Conservation (phyloP, 192 early-diverging fungal species). For the Podila minutissima region DNA sequence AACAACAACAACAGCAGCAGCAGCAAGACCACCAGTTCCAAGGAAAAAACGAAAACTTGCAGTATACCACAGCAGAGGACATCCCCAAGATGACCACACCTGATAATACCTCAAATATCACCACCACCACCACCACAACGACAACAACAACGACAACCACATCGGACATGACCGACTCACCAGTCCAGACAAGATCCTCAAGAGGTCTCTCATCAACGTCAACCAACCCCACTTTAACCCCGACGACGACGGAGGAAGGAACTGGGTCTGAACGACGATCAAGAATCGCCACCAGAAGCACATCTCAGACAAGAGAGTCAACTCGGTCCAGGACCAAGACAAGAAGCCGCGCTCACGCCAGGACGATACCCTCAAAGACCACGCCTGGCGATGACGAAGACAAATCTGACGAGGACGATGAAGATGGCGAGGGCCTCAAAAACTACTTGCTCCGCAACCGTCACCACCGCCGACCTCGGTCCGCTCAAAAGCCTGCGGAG, state of each 20-base stretch:
- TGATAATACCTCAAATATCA: not conserved
- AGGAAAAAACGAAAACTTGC: conserved; percentile 14
- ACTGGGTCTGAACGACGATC: conserved; percentile 21
- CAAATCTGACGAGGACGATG: conserved; percentile 29
- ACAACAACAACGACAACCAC: conserved; percentile 9
- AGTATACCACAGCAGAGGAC: conserved; percentile 26
- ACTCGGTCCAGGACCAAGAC: conserved; percentile 20
- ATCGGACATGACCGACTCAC: conserved; percentile 18
- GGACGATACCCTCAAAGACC: conserved; percentile 26
- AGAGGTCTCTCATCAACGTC: conserved; percentile 1
- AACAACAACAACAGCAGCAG: conserved; percentile 23
- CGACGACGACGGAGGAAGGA: conserved; percentile 27
- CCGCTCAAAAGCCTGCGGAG: conserved; percentile 16
- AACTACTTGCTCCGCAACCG: conserved; percentile 38
- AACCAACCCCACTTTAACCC: conserved; percentile 8
- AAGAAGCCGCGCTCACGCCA: conserved; percentile 25
- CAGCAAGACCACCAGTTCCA: not conserved
- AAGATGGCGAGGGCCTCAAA: conserved; percentile 23
- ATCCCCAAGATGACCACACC: not conserved
- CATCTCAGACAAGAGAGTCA: conserved; percentile 34
- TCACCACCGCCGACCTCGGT: conserved; percentile 31
- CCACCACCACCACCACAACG: not conserved
- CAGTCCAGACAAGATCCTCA: conserved; percentile 40
- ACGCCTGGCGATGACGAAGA: conserved; percentile 26
- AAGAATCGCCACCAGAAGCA: conserved; percentile 26